Conservation (phyloP, 1,284 basidiomycete genomes). For the Anthracocystis setariae region DNA sequence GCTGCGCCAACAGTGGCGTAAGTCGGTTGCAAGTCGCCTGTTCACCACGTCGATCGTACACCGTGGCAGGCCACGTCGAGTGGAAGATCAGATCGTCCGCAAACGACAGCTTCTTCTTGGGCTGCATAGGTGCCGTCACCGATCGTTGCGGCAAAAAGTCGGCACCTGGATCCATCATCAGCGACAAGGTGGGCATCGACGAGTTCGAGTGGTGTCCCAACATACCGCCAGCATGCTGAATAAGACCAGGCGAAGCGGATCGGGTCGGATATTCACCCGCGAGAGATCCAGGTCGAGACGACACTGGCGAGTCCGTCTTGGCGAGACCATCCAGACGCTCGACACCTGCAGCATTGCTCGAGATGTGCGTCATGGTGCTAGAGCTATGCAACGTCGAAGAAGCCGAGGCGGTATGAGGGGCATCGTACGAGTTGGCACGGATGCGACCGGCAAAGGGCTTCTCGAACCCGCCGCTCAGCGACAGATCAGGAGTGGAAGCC, state of each 20-base stretch:
- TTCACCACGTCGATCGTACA: slow-evolving; percentile 93
- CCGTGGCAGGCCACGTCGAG: slow-evolving; percentile 87
- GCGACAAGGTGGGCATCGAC: slow-evolving; percentile 81
- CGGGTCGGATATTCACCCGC: slow-evolving; percentile 31
- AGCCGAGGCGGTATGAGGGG: slow-evolving; percentile 46
- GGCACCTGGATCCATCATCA: slow-evolving; percentile 73
- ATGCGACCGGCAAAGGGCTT: slow-evolving; percentile 61
- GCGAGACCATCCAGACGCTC: slow-evolving; percentile 60
- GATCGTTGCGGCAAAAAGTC: slow-evolving; percentile 61
- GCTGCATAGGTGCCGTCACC: slow-evolving; percentile 70
- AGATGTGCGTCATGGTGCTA: slow-evolving; percentile 57
- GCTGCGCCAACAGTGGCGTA: slow-evolving; percentile 90
- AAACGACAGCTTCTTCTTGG: slow-evolving; percentile 80
- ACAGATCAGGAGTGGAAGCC: slow-evolving; percentile 45
- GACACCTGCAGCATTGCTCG: slow-evolving; percentile 52
- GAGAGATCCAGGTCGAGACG: slow-evolving; percentile 40
- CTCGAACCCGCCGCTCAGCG: slow-evolving; percentile 37
- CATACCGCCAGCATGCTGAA: slow-evolving; percentile 38
- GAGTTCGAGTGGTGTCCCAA: slow-evolving; percentile 69
- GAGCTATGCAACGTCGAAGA: slow-evolving; percentile 21
- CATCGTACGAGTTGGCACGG: slow-evolving; percentile 69
- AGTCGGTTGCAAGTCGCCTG: slow-evolving; percentile 95
- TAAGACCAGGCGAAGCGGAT: slow-evolving; percentile 39
- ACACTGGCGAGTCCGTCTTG: slow-evolving; percentile 45
- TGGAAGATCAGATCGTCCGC: slow-evolving; percentile 92